Conservation (phyloP, 176 grass and related monocot species). For the Elaeis guineensis region DNA sequence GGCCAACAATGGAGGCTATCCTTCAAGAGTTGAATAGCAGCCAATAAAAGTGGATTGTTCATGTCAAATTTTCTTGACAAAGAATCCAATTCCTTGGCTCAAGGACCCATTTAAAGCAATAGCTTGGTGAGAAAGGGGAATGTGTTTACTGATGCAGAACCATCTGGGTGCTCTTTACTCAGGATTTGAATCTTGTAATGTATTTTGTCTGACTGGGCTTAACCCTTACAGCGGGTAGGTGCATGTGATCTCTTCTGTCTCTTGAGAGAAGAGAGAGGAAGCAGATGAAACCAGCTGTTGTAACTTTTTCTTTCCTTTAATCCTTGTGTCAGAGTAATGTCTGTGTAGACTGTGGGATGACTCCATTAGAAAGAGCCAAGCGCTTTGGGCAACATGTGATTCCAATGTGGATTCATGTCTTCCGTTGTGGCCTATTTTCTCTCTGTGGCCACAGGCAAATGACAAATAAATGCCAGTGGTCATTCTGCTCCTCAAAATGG, state of each 20-base stretch:
- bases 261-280: conserved; percentile 2
- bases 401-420: conserved; percentile 5
- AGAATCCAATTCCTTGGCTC: background rate
- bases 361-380: conserved; percentile 28
- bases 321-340: conserved; percentile 32
- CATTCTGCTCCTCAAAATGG: too few species aligned
- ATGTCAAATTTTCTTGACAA: conserved; percentile 5
- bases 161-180: conserved; percentile 11
- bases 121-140: conserved; percentile 5
- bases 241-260: background rate
- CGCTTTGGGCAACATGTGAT: conserved; percentile 38
- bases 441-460: too few species aligned
- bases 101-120: background rate
- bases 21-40: conserved; percentile 40
- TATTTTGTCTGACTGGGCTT: background rate
- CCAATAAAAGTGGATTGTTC: conserved; percentile 10
- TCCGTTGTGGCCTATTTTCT: conserved; percentile 3
- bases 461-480: too few species aligned
- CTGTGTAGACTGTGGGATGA: conserved; percentile 22
- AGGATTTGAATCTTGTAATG: conserved; percentile 27
- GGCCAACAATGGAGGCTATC: conserved; percentile 54
- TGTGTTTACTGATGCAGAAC: conserved; percentile 42
- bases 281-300: too few species aligned
- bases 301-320: background rate
- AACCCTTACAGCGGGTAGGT: conserved; percentile 5